These are phyloP conservation scores for Physcia stellaris DNA, from an alignment of 495 filamentous ascomycete genomes.

Conservation along the genomic window DNA sequence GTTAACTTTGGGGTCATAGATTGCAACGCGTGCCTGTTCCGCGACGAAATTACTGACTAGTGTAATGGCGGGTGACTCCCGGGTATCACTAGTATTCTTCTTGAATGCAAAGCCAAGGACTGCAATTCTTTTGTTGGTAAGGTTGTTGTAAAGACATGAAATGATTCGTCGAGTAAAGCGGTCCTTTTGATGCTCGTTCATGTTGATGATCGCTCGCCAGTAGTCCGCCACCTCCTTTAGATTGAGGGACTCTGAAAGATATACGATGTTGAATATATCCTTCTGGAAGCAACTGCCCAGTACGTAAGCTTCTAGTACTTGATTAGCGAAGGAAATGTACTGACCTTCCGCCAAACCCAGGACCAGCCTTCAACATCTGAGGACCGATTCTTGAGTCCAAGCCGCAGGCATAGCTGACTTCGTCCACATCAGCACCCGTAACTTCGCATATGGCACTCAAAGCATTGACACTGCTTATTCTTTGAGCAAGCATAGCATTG, in stretches of 20 bases:
- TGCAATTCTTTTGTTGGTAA: conserved; percentile 58
- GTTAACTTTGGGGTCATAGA: conserved; percentile 61
- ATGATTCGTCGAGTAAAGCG: conserved; percentile 54
- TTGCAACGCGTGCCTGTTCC: conserved; percentile 51
- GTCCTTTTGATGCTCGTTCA: conserved; percentile 66
- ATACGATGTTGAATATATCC: conserved; percentile 63
- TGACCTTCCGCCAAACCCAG: conserved; percentile 23
- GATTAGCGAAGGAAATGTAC: background rate
- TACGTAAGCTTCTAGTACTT: background rate
- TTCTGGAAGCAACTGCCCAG: conserved; percentile 45
- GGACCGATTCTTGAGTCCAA: conserved; percentile 57
- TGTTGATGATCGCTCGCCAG: conserved; percentile 56
- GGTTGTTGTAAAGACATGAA: conserved; percentile 50
- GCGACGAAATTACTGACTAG: conserved; percentile 50
- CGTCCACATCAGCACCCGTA: conserved; percentile 62
- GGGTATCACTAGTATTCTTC: conserved; percentile 65
- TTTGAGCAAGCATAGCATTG: conserved; percentile 70
- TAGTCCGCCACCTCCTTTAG: conserved; percentile 64
- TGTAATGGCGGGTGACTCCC: conserved; percentile 56
- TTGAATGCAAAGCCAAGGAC: conserved; percentile 74
- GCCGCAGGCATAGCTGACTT: conserved; percentile 56
- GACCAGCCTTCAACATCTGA: conserved; percentile 66
- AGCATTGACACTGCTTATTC: conserved; percentile 74
- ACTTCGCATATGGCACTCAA: conserved; percentile 69
- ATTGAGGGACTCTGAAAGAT: conserved; percentile 55